A percentile compares a stretch with the other conserved stretches of the same genome.
Evolutionary conservation across 306 rosid species (phyloP).

Genomic region (Corylus heterophylla): DNA sequence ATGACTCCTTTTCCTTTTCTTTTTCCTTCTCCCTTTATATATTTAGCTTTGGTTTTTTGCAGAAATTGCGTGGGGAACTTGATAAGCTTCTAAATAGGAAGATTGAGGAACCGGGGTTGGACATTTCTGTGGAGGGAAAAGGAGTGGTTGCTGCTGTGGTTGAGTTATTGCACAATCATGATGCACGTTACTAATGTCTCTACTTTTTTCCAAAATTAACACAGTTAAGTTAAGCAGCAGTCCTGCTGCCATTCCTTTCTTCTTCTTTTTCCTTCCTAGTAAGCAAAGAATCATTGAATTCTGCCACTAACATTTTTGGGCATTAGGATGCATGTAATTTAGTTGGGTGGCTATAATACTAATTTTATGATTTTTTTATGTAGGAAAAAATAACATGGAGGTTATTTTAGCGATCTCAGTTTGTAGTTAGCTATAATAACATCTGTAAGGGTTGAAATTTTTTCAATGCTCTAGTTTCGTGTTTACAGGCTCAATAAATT

Average conservation of each 20-base stretch:
- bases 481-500: background rate
- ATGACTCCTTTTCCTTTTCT: background rate
- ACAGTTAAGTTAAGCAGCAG: no score
- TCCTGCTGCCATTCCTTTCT: no score
- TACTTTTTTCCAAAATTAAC: no score
- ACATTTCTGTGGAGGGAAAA: constrained; percentile 72
- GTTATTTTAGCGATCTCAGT: background rate
- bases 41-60: constrained; percentile 23
- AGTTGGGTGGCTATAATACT: no score
- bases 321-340: no score
- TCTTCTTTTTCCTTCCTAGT: background rate
- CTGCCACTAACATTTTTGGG: no score
- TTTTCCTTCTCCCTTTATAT: background rate
- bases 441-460: background rate
- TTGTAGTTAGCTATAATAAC: background rate
- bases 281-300: no score
- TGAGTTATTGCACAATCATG: constrained; percentile 75
- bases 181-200: background rate
- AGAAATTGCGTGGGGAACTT: constrained; percentile 86
- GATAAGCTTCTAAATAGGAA: constrained; percentile 84
- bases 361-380: no score
- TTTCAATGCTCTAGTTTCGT: background rate
- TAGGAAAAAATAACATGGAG: background rate
- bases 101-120: constrained; percentile 79
- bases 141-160: constrained; percentile 82